Evolutionary conservation across 306 rosid species (phyloP), one percentile per base, ranked within the genome.

Genomic region (Cucurbita argyrosperma): DNA sequence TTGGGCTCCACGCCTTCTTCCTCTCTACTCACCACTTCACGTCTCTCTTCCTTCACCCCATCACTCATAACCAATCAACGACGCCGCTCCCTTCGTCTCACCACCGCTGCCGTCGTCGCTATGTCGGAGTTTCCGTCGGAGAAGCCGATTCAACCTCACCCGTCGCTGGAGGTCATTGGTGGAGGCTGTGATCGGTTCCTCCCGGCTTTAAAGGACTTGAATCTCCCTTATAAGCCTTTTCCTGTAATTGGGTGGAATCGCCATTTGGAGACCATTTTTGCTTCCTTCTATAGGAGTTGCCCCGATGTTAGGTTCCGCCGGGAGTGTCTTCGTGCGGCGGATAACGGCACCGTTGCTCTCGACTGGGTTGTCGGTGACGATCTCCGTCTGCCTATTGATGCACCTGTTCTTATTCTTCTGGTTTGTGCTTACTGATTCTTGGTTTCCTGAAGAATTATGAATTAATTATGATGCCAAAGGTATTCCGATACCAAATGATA

Each of bases 311-410:
- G 43, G 21, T 84, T 81, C 80, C 95, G 89, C 39, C 92, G 97
- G 5, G 85, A 89, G 81, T 90, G 96, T 71, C 85, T 90, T 18
- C 84, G 88, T 1, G 83, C 87, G 1, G 38, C 76, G 5, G 98
- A 94, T 47, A 79, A 83, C 8, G 98, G 97, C 3, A 45, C 88
- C 56, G 92, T 94, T 4, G 82, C 98, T 8, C 87, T 94, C 56
- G 98, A 94, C 73, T 94, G 98, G 98, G 91, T 84, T 62, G 58
- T 90, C 51, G 92, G 88, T 16, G 95, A 94, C 40, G 81, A 88
- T 56, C 77, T 49, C 3, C 78, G 64, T 9, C 76, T 89, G 62
- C 77, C 88, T 0, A 66, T 84, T 4, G 87, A 90, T 26, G 72
- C 97, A 75, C 95, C 97, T 0, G 75, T 94, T 73, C 85, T 90